Conservation (phyloP, 805 yeast genomes). For the Torulaspora franciscae region DNA sequence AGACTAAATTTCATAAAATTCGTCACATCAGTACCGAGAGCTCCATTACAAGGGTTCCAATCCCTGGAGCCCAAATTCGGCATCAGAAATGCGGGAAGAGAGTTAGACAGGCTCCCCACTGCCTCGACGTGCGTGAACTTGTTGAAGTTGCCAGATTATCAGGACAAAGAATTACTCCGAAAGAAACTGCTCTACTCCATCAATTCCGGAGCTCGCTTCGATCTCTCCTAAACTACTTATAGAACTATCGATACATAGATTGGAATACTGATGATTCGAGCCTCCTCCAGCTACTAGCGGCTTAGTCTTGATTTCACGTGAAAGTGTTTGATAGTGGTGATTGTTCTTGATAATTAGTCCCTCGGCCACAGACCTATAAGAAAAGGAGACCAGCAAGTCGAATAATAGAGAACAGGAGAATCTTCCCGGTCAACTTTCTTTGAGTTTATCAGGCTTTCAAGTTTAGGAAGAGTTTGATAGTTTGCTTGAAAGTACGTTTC, state of each 20-base stretch:
- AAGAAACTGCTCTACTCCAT: conserved; percentile 74
- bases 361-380: background rate
- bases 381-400: conserved; percentile 3
- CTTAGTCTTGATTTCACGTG: conserved; percentile 4
- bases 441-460: background rate
- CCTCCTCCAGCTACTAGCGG: background rate
- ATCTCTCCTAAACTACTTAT: conserved; percentile 47
- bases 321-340: conserved; percentile 1
- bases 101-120: conserved; percentile 66
- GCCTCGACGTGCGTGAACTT: conserved; percentile 91
- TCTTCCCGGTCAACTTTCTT: background rate
- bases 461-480: too few species aligned
- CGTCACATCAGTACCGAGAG: conserved; percentile 88
- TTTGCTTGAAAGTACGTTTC: background rate
- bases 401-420: background rate
- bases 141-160: conserved; percentile 79
- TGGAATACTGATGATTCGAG: background rate
- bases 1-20: conserved; percentile 67
- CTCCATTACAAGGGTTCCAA: conserved; percentile 83
- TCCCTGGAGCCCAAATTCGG: conserved; percentile 75
- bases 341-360: background rate
- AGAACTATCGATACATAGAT: background rate
- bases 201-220: conserved; percentile 80
- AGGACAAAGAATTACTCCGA: conserved; percentile 50
- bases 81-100: conserved; percentile 60